These are phyloP conservation scores for Penicillium coprophilum DNA, from an alignment of 495 filamentous ascomycete genomes.

Conservation along the genomic window DNA sequence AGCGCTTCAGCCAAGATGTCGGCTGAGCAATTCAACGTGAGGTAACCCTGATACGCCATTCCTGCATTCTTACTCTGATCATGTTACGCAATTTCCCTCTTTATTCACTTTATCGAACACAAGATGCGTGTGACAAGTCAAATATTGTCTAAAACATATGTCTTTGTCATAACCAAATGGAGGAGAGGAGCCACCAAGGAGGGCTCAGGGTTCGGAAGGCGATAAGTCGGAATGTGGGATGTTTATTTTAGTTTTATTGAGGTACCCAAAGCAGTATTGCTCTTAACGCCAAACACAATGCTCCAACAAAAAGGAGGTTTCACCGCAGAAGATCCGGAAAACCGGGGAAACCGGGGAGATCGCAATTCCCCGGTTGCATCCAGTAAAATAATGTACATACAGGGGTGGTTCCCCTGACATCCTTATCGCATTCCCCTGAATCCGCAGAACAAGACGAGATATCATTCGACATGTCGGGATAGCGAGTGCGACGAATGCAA, in stretches of 20 bases:
- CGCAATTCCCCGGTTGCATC: conserved; percentile 6
- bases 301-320: conserved; percentile 28
- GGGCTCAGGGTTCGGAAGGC: neutral
- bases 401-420: conserved; percentile 6
- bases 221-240: conserved; percentile 17
- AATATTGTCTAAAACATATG: neutral
- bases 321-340: conserved; percentile 16
- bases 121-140: neutral
- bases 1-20: conserved; percentile 33
- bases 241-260: conserved; percentile 28
- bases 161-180: neutral
- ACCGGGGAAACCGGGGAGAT: conserved; percentile 2
- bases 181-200: neutral
- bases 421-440: neutral
- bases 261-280: conserved; percentile 28
- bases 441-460: neutral
- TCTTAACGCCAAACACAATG: conserved; percentile 33
- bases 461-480: neutral
- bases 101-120: neutral
- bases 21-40: conserved; percentile 1
- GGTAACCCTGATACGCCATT: neutral
- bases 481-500: neutral
- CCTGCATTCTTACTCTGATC: neutral
- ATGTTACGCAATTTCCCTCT: neutral
- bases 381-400: conserved; percentile 32